Evolutionary conservation across 345 rosid genomes (phyloP).

Genomic region (Psidium guajava): DNA sequence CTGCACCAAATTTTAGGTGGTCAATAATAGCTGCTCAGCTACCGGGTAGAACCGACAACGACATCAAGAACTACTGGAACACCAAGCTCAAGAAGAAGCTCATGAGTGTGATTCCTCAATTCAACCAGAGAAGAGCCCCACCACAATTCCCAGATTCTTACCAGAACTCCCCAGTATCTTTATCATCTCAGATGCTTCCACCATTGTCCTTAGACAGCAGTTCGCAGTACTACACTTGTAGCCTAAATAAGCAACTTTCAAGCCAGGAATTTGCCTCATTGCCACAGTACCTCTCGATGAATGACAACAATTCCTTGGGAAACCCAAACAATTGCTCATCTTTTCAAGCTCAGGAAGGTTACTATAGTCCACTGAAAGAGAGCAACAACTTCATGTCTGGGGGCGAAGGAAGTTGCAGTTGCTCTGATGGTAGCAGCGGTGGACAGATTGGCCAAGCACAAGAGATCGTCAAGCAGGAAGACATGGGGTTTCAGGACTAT

Average conservation of each 20-base stretch:
- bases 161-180: slow-evolving; percentile 6
- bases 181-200: background rate
- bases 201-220: background rate
- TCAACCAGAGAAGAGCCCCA: slow-evolving; percentile 3
- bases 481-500: slow-evolving; percentile 16
- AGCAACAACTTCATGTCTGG: slow-evolving; percentile 44
- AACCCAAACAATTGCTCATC: background rate
- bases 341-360: background rate
- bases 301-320: background rate
- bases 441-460: slow-evolving; percentile 28
- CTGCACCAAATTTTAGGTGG: slow-evolving; percentile 51
- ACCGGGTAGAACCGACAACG: slow-evolving; percentile 93
- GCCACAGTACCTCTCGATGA: background rate
- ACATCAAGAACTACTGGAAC: slow-evolving; percentile 93
- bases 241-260: background rate
- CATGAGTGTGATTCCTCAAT: slow-evolving; percentile 16
- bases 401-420: slow-evolving; percentile 48
- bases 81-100: slow-evolving; percentile 86
- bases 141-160: background rate
- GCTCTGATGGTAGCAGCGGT: slow-evolving; percentile 41
- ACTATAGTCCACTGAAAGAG: background rate
- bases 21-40: slow-evolving; percentile 94
- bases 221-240: background rate
- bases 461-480: slow-evolving; percentile 49
- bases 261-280: background rate